phyloP scores from a whole-genome alignment of 139 green algal genomes.

The Chlamydomonas sp. region DNA sequence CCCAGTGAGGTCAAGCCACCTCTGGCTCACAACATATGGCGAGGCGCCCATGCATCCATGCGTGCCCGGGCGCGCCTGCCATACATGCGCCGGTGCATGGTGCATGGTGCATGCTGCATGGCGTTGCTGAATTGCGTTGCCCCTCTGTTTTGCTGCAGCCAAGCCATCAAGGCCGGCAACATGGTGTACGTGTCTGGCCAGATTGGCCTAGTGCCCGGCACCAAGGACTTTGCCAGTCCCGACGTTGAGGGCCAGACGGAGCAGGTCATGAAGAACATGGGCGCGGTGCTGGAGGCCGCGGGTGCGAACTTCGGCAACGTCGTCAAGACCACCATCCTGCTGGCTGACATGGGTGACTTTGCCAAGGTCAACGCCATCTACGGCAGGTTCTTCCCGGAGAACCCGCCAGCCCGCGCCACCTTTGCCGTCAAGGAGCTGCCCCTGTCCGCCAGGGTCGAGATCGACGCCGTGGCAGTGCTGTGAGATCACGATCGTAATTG shows the following conservation, averaged over 20 bases:
- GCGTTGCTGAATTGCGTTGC: neutral
- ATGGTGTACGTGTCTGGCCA: slow-evolving; percentile 85
- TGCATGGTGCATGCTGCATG: no score
- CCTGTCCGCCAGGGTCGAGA: slow-evolving; percentile 74
- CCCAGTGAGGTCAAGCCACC: no score
- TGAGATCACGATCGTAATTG: no score
- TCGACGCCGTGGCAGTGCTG: slow-evolving; percentile 36
- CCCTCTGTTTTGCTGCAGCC: slow-evolving; percentile 57
- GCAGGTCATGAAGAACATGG: slow-evolving; percentile 78
- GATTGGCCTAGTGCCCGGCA: slow-evolving; percentile 76
- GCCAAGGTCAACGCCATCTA: slow-evolving; percentile 77
- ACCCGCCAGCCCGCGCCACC: slow-evolving; percentile 75
- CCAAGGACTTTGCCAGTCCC: slow-evolving; percentile 74
- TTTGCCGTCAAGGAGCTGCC: slow-evolving; percentile 88
- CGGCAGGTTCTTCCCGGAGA: slow-evolving; percentile 68
- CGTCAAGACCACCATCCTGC: slow-evolving; percentile 94
- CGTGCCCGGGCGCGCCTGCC: no score
- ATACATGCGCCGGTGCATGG: no score
- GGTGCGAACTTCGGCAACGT: slow-evolving; percentile 76
- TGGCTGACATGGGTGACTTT: slow-evolving; percentile 90
- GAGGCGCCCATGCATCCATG: no score
- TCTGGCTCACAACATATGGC: no score
- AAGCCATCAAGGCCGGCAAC: slow-evolving; percentile 73
- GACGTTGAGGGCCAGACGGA: slow-evolving; percentile 75
- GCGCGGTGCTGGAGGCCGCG: slow-evolving; percentile 77